A percentile compares a stretch with the other conserved stretches of the same genome.
These are phyloP conservation scores for Fusarium sp. DNA, from an alignment of 2,329 filamentous ascomycete genomes.

Conservation along the genomic window DNA sequence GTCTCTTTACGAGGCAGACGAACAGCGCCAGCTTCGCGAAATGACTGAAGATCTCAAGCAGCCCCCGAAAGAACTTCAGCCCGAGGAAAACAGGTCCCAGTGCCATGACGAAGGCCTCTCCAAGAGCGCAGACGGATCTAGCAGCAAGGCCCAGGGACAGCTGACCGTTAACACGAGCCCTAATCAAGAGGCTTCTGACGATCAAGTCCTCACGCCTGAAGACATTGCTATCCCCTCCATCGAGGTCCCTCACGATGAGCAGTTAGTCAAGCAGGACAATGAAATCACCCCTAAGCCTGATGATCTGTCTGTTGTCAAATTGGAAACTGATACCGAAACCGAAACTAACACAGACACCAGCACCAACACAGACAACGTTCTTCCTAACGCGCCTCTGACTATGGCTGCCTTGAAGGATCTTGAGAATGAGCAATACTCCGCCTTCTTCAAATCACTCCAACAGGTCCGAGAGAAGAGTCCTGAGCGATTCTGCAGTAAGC, in stretches of 20 bases:
- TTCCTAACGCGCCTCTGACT: not conserved
- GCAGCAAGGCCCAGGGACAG: not conserved
- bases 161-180: not conserved
- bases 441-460: not conserved
- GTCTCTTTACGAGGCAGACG: not conserved
- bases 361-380: not conserved
- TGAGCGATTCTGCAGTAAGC: slow-evolving; percentile 5
- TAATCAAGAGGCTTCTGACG: not conserved
- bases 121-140: not conserved
- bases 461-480: slow-evolving; percentile 1
- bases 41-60: slow-evolving; percentile 3
- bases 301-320: not conserved
- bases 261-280: not conserved
- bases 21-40: slow-evolving; percentile 8
- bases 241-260: not conserved
- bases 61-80: not conserved
- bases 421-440: not conserved
- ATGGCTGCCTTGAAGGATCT: not conserved
- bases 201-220: not conserved
- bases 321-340: not conserved
- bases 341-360: not conserved
- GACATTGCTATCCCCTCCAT: not conserved
- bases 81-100: not conserved
- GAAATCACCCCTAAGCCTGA: not conserved
- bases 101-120: not conserved